Evolutionary conservation across 805 yeast species (phyloP).

Genomic region (Komagataella ulmi): DNA sequence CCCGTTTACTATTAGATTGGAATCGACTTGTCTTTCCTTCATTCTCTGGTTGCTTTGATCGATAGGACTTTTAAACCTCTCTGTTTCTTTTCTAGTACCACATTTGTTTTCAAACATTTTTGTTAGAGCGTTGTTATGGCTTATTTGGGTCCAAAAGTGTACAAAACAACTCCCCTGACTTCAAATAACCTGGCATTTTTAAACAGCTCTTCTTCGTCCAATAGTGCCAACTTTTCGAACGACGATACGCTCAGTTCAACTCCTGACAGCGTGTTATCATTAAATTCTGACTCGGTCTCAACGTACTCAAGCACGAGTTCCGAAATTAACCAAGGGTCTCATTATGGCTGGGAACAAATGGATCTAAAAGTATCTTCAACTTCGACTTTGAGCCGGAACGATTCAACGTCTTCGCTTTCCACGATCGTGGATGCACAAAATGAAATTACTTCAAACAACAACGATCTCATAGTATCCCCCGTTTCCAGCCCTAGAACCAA

Average conservation of each 20-base stretch:
- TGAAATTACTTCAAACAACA: background rate
- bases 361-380: background rate
- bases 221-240: slow-evolving; percentile 9
- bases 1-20: background rate
- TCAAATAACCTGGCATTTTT: slow-evolving; percentile 16
- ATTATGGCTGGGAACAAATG: background rate
- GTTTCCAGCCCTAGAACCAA: slow-evolving; percentile 23
- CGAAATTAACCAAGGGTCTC: background rate
- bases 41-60: background rate
- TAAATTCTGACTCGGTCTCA: slow-evolving; percentile 11
- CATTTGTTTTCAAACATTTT: background rate
- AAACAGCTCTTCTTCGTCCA: slow-evolving; percentile 9
- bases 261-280: background rate
- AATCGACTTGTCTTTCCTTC: background rate
- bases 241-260: background rate
- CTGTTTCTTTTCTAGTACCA: background rate
- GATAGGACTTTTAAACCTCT: background rate
- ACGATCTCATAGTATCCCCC: background rate
- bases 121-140: slow-evolving; percentile 11
- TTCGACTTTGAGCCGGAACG: background rate
- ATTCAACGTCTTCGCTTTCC: slow-evolving; percentile 1
- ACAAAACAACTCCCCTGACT: slow-evolving; percentile 21
- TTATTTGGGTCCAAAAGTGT: slow-evolving; percentile 20
- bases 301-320: slow-evolving; percentile 10
- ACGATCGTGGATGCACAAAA: background rate